Evolutionary conservation across 441 rosid species (phyloP).

Genomic region (Croton laevigatus): DNA sequence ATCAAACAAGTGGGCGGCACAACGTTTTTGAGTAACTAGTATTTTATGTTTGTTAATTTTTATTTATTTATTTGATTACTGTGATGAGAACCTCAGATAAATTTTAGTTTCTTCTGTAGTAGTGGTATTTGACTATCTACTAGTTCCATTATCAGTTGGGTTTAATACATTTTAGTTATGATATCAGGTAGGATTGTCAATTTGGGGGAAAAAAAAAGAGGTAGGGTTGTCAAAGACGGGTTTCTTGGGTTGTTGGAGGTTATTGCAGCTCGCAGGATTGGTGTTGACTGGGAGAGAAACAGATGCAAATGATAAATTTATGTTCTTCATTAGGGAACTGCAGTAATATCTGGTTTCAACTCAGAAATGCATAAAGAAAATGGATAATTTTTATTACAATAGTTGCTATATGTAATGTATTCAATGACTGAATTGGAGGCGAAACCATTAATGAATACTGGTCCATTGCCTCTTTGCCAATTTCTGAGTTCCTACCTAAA

Average conservation of each 20-base stretch:
- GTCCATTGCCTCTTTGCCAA: constrained; percentile 27
- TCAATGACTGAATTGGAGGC: constrained; percentile 16
- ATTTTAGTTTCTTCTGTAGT: too few species aligned
- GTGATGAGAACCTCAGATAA: not conserved
- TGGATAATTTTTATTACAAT: constrained; percentile 9
- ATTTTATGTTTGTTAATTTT: not conserved
- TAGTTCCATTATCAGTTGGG: not conserved
- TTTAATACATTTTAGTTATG: not conserved
- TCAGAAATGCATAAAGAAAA: constrained; percentile 25
- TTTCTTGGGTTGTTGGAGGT: too few species aligned
- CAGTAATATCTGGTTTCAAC: too few species aligned
- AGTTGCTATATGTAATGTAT: constrained; percentile 5
- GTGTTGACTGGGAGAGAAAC: too few species aligned
- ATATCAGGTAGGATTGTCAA: too few species aligned
- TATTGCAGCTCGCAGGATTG: too few species aligned
- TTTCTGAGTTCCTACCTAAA: constrained; percentile 23
- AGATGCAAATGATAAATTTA: too few species aligned
- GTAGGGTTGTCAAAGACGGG: too few species aligned
- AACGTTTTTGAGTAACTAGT: not conserved
- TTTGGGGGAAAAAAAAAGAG: too few species aligned
- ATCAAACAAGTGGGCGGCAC: not conserved
- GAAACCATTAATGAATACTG: constrained; percentile 23
- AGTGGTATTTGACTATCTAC: not conserved
- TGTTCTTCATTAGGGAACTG: too few species aligned
- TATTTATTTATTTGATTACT: not conserved